These are phyloP conservation scores for Avena eriantha DNA, from an alignment of 176 grass and related monocot genomes.

Conservation along the genomic window DNA sequence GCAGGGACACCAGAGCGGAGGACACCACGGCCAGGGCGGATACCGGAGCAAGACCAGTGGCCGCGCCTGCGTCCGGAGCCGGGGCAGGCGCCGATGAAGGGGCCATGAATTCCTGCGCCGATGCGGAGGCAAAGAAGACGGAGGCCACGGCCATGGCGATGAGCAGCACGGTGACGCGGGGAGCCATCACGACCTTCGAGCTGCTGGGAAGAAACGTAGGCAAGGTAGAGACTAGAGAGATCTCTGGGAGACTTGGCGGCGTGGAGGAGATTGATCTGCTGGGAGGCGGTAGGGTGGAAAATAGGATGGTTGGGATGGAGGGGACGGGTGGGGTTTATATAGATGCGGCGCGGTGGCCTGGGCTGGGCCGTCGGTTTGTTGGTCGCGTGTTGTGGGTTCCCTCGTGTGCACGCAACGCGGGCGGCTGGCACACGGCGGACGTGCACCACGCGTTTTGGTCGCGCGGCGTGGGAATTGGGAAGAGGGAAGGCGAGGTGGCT, in stretches of 20 bases:
- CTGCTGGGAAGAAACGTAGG: too few relatives aligned
- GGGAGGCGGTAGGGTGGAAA: not conserved
- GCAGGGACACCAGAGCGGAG: conserved; percentile 34
- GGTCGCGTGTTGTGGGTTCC: too few relatives aligned
- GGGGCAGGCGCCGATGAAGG: conserved; percentile 26
- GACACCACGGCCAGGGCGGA: conserved; percentile 28
- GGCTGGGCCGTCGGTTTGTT: not conserved
- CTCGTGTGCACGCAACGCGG: not conserved
- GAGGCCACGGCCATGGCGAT: conserved; percentile 4
- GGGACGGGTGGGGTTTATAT: not conserved
- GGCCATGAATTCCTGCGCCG: conserved; percentile 40
- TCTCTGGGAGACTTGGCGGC: not conserved
- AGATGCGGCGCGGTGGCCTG: not conserved
- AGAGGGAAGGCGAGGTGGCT: not conserved
- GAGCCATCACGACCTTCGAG: conserved; percentile 34
- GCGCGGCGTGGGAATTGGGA: not conserved
- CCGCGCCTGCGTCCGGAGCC: conserved; percentile 15
- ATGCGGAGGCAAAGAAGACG: not conserved
- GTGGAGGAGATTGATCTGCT: not conserved
- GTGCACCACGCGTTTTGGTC: not conserved
- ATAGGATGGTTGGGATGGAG: too few relatives aligned
- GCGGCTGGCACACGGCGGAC: not conserved
- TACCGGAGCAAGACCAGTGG: not conserved
- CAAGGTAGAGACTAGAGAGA: too few relatives aligned
- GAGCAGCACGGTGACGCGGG: conserved; percentile 31